Percentiles rank a stretch among this genome's conserved stretches.
These are phyloP conservation scores for Ramaria rubella DNA, from an alignment of 768 basidiomycete species.

Conservation along the genomic window DNA sequence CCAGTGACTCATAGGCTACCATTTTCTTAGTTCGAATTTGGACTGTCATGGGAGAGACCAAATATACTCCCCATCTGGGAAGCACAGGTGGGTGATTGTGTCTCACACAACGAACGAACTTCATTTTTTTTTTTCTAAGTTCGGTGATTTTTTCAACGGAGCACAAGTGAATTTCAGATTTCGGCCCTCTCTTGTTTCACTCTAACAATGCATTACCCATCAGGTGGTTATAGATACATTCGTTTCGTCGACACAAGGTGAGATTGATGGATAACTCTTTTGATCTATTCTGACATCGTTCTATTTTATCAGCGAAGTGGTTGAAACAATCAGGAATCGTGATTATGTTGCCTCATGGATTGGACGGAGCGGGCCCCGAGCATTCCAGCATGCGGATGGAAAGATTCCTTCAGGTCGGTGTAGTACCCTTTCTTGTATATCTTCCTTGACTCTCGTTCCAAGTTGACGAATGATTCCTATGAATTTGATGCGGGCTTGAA, in stretches of 20 bases:
- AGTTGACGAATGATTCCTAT: constrained; percentile 77
- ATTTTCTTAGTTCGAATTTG: constrained; percentile 70
- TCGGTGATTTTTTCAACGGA: constrained; percentile 92
- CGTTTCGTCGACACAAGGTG: constrained; percentile 77
- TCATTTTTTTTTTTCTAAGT: constrained; percentile 34
- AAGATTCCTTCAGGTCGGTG: constrained; percentile 75
- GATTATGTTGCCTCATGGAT: constrained; percentile 79
- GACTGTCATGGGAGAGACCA: constrained; percentile 83
- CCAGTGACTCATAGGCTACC: neutral
- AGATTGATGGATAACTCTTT: constrained; percentile 20
- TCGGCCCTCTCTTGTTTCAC: neutral
- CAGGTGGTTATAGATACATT: constrained; percentile 87
- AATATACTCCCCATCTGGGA: constrained; percentile 85
- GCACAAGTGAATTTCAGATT: constrained; percentile 44
- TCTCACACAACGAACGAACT: neutral
- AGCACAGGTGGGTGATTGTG: constrained; percentile 53
- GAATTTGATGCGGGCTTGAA: constrained; percentile 31
- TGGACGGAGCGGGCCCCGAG: constrained; percentile 91
- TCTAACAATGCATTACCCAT: neutral
- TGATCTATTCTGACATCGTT: neutral
- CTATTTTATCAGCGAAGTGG: constrained; percentile 69
- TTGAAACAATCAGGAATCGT: constrained; percentile 84
- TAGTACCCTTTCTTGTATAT: neutral
- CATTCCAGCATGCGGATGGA: constrained; percentile 88
- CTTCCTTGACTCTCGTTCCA: neutral